Evolutionary conservation across 73 alveolate species (phyloP).

Genomic region (Tetrahymena malaccensis): DNA sequence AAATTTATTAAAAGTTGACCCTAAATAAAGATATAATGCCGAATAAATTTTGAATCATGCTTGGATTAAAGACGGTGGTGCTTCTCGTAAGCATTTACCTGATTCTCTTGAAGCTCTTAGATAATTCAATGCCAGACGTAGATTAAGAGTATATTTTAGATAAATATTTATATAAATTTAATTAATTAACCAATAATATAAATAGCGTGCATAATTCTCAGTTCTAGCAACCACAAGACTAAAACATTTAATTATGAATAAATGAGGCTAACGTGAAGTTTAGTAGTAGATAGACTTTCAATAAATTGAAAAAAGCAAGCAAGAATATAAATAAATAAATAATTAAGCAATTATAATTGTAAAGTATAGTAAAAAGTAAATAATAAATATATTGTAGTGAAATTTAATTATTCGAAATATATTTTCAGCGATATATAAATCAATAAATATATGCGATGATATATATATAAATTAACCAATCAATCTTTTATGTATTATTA

Average conservation of each 20-base stretch:
- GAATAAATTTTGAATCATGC: conserved; percentile 79
- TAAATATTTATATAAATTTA: conserved; percentile 14
- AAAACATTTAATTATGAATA: background rate
- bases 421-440: too few species aligned
- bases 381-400: too few species aligned
- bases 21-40: conserved; percentile 66
- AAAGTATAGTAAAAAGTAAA: too few species aligned
- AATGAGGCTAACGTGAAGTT: background rate
- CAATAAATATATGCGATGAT: too few species aligned
- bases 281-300: too few species aligned
- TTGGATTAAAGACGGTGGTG: conserved; percentile 74
- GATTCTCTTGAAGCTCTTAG: conserved; percentile 59
- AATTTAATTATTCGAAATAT: too few species aligned
- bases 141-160: conserved; percentile 46
- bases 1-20: conserved; percentile 60
- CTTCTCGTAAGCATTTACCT: conserved; percentile 77
- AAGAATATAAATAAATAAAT: too few species aligned
- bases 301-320: too few species aligned
- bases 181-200: background rate
- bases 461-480: too few species aligned
- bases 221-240: conserved; percentile 63
- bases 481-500: too few species aligned
- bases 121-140: conserved; percentile 72
- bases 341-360: too few species aligned
- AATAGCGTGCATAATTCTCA: conserved; percentile 28